phyloP scores from a whole-genome alignment of 139 green algal species.

The Pleodorina starrii region DNA sequence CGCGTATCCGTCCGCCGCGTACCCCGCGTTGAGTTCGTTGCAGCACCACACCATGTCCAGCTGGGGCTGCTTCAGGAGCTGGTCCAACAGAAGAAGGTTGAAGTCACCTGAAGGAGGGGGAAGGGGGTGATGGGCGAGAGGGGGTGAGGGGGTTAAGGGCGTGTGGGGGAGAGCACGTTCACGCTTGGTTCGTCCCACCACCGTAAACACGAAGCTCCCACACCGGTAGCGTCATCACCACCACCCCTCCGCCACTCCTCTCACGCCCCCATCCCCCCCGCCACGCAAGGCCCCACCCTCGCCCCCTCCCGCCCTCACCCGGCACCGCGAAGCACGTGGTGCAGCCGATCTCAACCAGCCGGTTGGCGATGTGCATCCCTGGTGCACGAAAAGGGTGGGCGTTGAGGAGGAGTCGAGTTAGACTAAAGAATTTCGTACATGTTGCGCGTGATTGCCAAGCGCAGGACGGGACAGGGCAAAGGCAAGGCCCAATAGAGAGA shows the following conservation, averaged over 20 bases:
- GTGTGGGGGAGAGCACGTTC: too few species aligned
- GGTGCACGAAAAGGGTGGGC: not conserved
- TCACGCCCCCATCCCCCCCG: too few species aligned
- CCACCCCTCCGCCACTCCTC: too few species aligned
- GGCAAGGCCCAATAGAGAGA: too few species aligned
- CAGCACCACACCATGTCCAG: constrained; percentile 68
- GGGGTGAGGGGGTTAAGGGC: not conserved
- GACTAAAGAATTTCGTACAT: too few species aligned
- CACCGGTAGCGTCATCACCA: too few species aligned
- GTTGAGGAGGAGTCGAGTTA: not conserved
- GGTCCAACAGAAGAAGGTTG: constrained; percentile 78
- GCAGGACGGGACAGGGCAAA: too few species aligned
- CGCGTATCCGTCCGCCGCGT: constrained; percentile 89
- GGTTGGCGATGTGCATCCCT: constrained; percentile 62
- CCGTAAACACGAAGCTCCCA: too few species aligned
- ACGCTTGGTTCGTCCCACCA: too few species aligned
- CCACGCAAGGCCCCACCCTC: too few species aligned
- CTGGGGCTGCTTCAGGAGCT: constrained; percentile 65
- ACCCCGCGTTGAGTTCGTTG: constrained; percentile 92
- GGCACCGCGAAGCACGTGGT: constrained; percentile 53
- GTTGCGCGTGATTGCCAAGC: too few species aligned
- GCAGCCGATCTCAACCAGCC: constrained; percentile 73
- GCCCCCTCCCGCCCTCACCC: not conserved
- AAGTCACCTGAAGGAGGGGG: constrained; percentile 60
- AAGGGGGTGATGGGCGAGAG: not conserved